phyloP scores from a whole-genome alignment of 345 rosid genomes.

The Anacardium occidentale region DNA sequence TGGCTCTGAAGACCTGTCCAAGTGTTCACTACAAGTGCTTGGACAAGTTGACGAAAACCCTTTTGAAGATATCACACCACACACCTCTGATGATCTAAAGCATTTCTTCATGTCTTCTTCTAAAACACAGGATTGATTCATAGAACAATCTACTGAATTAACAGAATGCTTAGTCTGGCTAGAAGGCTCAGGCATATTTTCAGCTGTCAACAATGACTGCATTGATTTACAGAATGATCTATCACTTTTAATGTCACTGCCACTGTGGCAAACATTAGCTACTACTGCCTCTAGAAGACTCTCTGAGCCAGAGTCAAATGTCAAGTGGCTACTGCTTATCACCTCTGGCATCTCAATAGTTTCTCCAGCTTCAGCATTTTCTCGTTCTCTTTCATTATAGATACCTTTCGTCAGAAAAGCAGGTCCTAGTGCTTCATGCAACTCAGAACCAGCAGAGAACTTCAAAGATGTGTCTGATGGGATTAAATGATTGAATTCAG shows the following conservation, averaged over 20 bases:
- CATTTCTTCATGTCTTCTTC: slow-evolving; percentile 44
- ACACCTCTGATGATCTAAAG: slow-evolving; percentile 52
- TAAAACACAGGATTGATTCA: slow-evolving; percentile 41
- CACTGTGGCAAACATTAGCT: slow-evolving; percentile 58
- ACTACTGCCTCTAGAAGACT: slow-evolving; percentile 93
- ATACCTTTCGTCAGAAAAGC: slow-evolving; percentile 44
- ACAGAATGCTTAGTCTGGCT: slow-evolving; percentile 37
- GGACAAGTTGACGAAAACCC: slow-evolving; percentile 73
- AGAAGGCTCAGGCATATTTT: slow-evolving; percentile 49
- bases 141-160: slow-evolving; percentile 45
- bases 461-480: slow-evolving; percentile 39
- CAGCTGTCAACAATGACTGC: slow-evolving; percentile 50
- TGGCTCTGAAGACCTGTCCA: slow-evolving; percentile 59
- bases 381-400: slow-evolving; percentile 39
- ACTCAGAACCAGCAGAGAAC: slow-evolving; percentile 69
- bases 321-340: slow-evolving; percentile 55
- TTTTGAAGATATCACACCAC: slow-evolving; percentile 59
- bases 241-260: slow-evolving; percentile 50
- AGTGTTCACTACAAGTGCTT: slow-evolving; percentile 61
- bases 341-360: slow-evolving; percentile 44
- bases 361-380: slow-evolving; percentile 46
- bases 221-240: slow-evolving; percentile 46
- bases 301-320: slow-evolving; percentile 56
- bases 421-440: slow-evolving; percentile 84
- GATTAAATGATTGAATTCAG: slow-evolving; percentile 36